Percentiles rank a stretch among this genome's conserved stretches.
Conservation (phyloP, 352 stramenopile species). For the Phytophthora citrophthora region DNA sequence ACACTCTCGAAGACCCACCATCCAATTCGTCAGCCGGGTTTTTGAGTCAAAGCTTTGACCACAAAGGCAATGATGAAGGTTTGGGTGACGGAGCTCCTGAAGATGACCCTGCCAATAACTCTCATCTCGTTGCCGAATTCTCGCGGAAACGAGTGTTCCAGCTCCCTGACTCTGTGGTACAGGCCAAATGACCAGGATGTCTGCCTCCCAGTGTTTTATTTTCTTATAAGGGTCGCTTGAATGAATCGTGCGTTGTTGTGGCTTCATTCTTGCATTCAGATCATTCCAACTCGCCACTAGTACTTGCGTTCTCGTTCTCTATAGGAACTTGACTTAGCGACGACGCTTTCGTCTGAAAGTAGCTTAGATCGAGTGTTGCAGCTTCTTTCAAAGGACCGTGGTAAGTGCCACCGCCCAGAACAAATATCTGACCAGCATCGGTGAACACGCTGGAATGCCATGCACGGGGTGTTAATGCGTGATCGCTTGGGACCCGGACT, state of each 20-base stretch:
- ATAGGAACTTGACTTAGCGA: slow-evolving; percentile 1
- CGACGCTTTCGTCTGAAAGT: slow-evolving; percentile 32
- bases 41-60: slow-evolving; percentile 65
- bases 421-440: slow-evolving; percentile 40
- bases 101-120: slow-evolving; percentile 57
- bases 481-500: slow-evolving; percentile 42
- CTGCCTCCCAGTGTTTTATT: slow-evolving; percentile 9
- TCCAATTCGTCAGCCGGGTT: slow-evolving; percentile 66
- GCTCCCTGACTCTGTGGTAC: slow-evolving; percentile 11
- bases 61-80: slow-evolving; percentile 37
- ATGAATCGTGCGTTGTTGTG: slow-evolving; percentile 21
- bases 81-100: slow-evolving; percentile 47
- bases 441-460: slow-evolving; percentile 74
- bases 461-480: slow-evolving; percentile 47
- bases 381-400: slow-evolving; percentile 61
- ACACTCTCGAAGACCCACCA: slow-evolving; percentile 53
- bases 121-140: slow-evolving; percentile 61
- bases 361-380: slow-evolving; percentile 53
- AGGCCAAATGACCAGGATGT: slow-evolving; percentile 26
- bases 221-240: slow-evolving; percentile 32
- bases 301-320: background rate
- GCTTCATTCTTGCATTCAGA: background rate
- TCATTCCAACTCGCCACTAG: background rate
- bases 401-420: slow-evolving; percentile 68
- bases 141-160: slow-evolving; percentile 39